Conservation (phyloP, 2,329 filamentous ascomycete species). For the Ophiostoma perfectum region DNA sequence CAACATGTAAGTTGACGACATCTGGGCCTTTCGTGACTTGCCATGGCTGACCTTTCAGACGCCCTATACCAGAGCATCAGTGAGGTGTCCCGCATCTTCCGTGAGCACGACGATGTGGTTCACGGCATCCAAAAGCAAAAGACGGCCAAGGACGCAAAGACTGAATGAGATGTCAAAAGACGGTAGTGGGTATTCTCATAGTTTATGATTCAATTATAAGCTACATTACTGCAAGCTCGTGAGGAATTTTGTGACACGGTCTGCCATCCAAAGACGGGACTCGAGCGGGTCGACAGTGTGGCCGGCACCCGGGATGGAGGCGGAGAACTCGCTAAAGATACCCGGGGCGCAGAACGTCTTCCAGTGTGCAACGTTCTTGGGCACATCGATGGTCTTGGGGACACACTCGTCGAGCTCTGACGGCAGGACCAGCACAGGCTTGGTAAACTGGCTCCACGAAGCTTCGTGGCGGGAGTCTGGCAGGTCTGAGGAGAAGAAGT, state of each 20-base stretch:
- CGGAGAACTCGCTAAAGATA: constrained; percentile 47
- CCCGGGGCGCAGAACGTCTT: constrained; percentile 38
- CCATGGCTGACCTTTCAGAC: neutral
- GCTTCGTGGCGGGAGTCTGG: constrained; percentile 46
- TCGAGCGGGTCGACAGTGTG: constrained; percentile 46
- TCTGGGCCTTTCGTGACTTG: neutral
- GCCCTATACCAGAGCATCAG: neutral
- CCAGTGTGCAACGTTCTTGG: constrained; percentile 54
- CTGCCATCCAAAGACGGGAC: constrained; percentile 46
- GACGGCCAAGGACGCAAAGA: neutral
- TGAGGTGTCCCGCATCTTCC: neutral
- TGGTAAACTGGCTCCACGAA: constrained; percentile 61
- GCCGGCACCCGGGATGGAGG: constrained; percentile 47
- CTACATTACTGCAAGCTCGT: constrained; percentile 26
- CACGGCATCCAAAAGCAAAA: neutral
- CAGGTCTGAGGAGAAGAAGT: constrained; percentile 83
- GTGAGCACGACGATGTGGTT: constrained; percentile 1
- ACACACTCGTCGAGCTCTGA: constrained; percentile 63
- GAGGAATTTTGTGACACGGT: constrained; percentile 45
- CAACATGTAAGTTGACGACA: constrained; percentile 42
- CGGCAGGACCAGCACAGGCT: constrained; percentile 59
- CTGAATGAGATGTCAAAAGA: too few relatives aligned
- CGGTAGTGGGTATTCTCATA: neutral
- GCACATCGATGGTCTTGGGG: constrained; percentile 53
- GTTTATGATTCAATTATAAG: neutral